A percentile compares a stretch with the other conserved stretches of the same genome.
Conservation (phyloP, 2,329 filamentous ascomycete species). For the Botryotinia calthae region DNA sequence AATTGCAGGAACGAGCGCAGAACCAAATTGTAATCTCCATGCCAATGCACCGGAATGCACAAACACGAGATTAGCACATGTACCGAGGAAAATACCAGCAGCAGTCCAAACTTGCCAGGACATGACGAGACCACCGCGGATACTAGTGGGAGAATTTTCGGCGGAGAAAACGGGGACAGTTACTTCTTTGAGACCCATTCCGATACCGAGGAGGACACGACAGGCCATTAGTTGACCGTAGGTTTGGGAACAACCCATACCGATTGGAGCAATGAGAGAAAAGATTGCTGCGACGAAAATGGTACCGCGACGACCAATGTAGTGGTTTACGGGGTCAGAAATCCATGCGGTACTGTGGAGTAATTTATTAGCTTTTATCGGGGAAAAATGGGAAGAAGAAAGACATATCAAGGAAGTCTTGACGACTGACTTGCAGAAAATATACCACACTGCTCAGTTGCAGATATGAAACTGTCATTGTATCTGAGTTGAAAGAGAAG, state of each 20-base stretch:
- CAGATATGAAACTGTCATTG: background rate
- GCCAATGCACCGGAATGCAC: conserved; percentile 56
- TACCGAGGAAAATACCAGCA: conserved; percentile 65
- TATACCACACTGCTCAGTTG: background rate
- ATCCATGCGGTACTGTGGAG: conserved; percentile 50
- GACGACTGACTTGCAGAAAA: no score
- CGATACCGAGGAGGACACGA: conserved; percentile 57
- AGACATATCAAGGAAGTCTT: background rate
- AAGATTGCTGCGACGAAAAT: conserved; percentile 64
- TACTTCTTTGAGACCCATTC: conserved; percentile 58
- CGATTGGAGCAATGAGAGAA: conserved; percentile 59
- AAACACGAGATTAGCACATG: conserved; percentile 62
- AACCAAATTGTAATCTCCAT: conserved; percentile 64
- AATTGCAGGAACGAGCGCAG: conserved; percentile 63
- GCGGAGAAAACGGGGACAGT: conserved; percentile 53
- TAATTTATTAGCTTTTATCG: background rate
- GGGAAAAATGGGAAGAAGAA: no score
- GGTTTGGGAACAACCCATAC: conserved; percentile 55
- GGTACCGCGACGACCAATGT: conserved; percentile 58
- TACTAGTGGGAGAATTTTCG: conserved; percentile 52
- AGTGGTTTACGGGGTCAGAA: conserved; percentile 59
- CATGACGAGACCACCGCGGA: conserved; percentile 57
- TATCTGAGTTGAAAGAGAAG: background rate
- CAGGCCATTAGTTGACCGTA: conserved; percentile 58
- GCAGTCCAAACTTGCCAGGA: conserved; percentile 53